Evolutionary conservation across 169 alveolate genomes (phyloP), one percentile per base, ranked within the genome.

Genomic region (Plasmodium gonderi): DNA sequence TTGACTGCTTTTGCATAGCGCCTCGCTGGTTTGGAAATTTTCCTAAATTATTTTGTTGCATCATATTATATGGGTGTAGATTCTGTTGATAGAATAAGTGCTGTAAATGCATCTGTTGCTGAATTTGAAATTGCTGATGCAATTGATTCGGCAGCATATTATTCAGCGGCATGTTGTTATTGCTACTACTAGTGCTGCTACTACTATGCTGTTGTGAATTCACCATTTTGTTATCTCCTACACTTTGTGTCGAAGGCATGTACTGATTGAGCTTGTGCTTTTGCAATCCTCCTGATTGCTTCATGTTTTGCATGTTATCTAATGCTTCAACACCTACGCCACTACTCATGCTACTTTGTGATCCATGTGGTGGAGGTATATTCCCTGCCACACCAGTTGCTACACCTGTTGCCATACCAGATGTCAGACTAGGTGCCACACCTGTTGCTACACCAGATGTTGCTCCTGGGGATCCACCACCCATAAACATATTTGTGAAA

Each of bases 61-160:
- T 38, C 47, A 54, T 45, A 69, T 82, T 87, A 36, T 33, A 87
- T 29, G 67, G 89, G 33, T 74, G 85, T 8, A 75, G 5, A 38
- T 87, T 87, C 45, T 87, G 89, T 45, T 87, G 89, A 12, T 87
- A 82, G 11, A 87, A 14, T 49, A 87, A 75, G 7, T 87, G 93
- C 47, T 87, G 93, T 17, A 87, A 75, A 54, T 87, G 85, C 78
- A 87, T 42, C 47, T 87, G 93, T 20, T 87, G 93, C 33, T 87
- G 93, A 1, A 75, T 75, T 54, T 75, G 93, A 64, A 36, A 75
- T 9, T 87, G 93, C 12, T 75, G 85, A 17, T 87, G 93, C 17
- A 87, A 26, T 26, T 54, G 87, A 60, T 87, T 87, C 33, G 60
- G 93, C 68, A 87, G 38, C 33, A 87, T 45, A 38, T 60, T 60